A percentile compares a stretch with the other conserved stretches of the same genome.
Evolutionary conservation across 2,329 filamentous ascomycete genomes (phyloP).

Genomic region (Penicillium sp.): DNA sequence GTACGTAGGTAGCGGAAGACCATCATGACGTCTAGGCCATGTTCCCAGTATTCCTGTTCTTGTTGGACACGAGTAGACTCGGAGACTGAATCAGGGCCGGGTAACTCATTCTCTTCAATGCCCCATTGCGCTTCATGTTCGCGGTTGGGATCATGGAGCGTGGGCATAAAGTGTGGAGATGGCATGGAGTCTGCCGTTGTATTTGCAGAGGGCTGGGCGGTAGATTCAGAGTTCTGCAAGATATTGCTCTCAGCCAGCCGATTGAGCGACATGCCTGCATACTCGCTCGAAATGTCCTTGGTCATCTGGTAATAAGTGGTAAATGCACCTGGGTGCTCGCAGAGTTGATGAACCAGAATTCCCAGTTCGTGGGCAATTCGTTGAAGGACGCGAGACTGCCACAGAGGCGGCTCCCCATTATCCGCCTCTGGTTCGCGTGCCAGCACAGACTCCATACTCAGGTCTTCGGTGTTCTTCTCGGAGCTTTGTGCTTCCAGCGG

Average conservation of each 20-base stretch:
- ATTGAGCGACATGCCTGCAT: slow-evolving; percentile 68
- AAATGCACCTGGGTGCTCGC: slow-evolving; percentile 85
- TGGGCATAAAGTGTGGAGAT: slow-evolving; percentile 52
- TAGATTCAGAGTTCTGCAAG: slow-evolving; percentile 9
- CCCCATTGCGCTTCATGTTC: slow-evolving; percentile 63
- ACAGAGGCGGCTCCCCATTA: slow-evolving; percentile 29
- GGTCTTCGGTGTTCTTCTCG: slow-evolving; percentile 30
- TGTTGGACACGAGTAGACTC: slow-evolving; percentile 47
- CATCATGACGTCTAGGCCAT: slow-evolving; percentile 83
- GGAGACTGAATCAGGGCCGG: slow-evolving; percentile 28
- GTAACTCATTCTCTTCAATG: slow-evolving; percentile 59
- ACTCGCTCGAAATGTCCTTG: slow-evolving; percentile 63
- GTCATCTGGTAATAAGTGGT: slow-evolving; percentile 71
- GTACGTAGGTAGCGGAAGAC: slow-evolving; percentile 84
- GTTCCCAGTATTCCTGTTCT: slow-evolving; percentile 83
- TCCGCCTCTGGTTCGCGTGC: slow-evolving; percentile 28
- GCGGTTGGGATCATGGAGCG: slow-evolving; percentile 40
- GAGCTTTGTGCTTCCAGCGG: slow-evolving; percentile 39
- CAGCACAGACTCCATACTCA: slow-evolving; percentile 35
- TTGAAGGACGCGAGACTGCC: slow-evolving; percentile 71
- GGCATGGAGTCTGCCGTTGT: slow-evolving; percentile 27
- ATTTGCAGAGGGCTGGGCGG: slow-evolving; percentile 7
- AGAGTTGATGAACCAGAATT: slow-evolving; percentile 75
- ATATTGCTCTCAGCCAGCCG: slow-evolving; percentile 27
- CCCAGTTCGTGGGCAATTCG: slow-evolving; percentile 85